Conservation (phyloP, 371 early-diverging fungal genomes). For the Circinella umbellata region DNA sequence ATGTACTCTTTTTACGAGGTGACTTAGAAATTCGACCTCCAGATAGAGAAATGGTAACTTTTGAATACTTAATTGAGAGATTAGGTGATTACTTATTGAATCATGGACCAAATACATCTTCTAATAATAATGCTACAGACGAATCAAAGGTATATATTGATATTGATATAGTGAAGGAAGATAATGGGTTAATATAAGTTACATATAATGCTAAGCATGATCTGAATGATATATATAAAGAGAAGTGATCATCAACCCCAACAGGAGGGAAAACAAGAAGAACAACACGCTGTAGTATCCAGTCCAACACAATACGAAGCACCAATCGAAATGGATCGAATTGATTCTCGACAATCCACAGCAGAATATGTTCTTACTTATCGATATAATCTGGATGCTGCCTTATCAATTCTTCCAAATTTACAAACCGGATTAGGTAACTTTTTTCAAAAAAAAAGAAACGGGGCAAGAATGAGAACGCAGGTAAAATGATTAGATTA, state of each 20-base stretch:
- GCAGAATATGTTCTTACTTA: slow-evolving; percentile 42
- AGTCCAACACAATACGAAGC: neutral
- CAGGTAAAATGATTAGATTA: neutral
- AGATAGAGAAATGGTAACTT: slow-evolving; percentile 63
- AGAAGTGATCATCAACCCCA: too few relatives aligned
- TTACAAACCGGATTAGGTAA: slow-evolving; percentile 55
- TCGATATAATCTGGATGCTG: slow-evolving; percentile 45
- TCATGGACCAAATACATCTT: slow-evolving; percentile 27
- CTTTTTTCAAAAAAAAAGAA: neutral
- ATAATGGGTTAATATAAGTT: neutral
- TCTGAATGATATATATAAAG: neutral
- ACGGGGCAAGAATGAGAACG: neutral
- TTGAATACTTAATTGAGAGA: slow-evolving; percentile 72
- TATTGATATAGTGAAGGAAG: too few relatives aligned
- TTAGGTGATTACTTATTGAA: slow-evolving; percentile 75
- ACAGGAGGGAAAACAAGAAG: neutral
- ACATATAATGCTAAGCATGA: too few relatives aligned
- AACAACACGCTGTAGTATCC: neutral
- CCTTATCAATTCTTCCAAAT: slow-evolving; percentile 57
- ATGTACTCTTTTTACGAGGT: slow-evolving; percentile 81
- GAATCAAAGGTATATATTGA: neutral
- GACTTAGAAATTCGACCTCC: slow-evolving; percentile 66
- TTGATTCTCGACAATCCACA: slow-evolving; percentile 24
- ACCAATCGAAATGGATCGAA: neutral
- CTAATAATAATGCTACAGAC: neutral